phyloP scores from a whole-genome alignment of 225 moss, liverwort and hornwort genomes.

The Pleurozium schreberi region DNA sequence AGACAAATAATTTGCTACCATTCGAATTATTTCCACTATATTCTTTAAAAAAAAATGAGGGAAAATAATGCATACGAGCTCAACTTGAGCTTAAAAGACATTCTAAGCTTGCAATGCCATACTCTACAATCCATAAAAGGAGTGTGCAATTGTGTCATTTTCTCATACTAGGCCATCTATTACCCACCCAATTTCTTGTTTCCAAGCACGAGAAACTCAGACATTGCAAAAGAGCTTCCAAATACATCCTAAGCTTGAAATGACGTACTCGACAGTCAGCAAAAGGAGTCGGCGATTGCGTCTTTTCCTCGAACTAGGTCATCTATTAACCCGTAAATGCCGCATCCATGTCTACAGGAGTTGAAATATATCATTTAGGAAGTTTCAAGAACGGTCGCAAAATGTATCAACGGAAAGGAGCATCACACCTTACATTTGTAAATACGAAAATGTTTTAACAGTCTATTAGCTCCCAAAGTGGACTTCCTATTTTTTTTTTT shows the following conservation, averaged over 20 bases:
- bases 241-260: background rate
- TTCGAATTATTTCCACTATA: constrained; percentile 1
- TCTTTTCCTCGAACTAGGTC: background rate
- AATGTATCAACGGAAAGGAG: background rate
- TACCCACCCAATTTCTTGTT: background rate
- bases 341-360: background rate
- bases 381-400: background rate
- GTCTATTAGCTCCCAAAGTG: no score
- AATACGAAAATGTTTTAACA: background rate
- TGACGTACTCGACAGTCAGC: background rate
- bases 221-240: background rate
- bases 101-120: no score
- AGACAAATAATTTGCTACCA: background rate
- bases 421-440: background rate
- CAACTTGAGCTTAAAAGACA: constrained; percentile 4
- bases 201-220: background rate
- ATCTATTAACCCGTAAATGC: background rate
- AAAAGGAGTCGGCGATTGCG: background rate
- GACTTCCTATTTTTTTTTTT: background rate
- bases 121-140: no score
- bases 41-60: constrained; percentile 8
- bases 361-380: background rate
- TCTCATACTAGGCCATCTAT: no score
- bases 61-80: background rate
- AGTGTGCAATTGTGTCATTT: no score